Evolutionary conservation across 169 alveolate genomes (phyloP), one percentile per base, ranked within the genome.

Genomic region (Plasmodium berghei): DNA sequence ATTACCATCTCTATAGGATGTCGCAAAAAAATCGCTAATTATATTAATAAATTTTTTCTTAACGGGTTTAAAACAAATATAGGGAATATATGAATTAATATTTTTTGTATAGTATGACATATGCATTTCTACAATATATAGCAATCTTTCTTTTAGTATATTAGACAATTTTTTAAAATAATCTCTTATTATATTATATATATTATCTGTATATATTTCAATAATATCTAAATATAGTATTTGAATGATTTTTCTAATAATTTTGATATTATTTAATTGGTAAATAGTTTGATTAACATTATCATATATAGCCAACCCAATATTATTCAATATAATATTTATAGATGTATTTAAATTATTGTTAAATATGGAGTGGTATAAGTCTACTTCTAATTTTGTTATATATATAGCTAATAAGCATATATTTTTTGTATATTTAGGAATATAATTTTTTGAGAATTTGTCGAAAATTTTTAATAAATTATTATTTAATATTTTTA

Each of bases 41-140:
- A 86, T 86, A 20, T 86, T 59, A 9, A 18, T 72, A 48, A 86
- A 71, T 71, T 86, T 86, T 46, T 58, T 86, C n/a, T 64, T 86
- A 18, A 86, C 54, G 1, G 91, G 87, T 54, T 86, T n/a, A 26
- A 86, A 86, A 64, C 91, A 86, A 5, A 71, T 69, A 45, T 71
- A 86, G 12, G 91, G 91, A 9, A 86, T 70, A 18, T n/a, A 16
- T 10, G 49, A 14, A 49, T 10, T 24, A 3, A 40, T 22, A 66
- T 86, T 86, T 70, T 86, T 86, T 26, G 91, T 86, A 46, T 86
- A 86, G 5, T 86, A 86, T 1, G 91, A 86, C n/a, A 86, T 86
- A 28, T 86, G 72, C 59, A 86, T 59, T 63, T 86, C 91, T 42
- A 86, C 61, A 14, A 72, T 73, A 63, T 71, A 64, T 46, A 86